Conservation (phyloP, 2,329 filamentous ascomycete species). For the Aspergillus pseudoglaucus region DNA sequence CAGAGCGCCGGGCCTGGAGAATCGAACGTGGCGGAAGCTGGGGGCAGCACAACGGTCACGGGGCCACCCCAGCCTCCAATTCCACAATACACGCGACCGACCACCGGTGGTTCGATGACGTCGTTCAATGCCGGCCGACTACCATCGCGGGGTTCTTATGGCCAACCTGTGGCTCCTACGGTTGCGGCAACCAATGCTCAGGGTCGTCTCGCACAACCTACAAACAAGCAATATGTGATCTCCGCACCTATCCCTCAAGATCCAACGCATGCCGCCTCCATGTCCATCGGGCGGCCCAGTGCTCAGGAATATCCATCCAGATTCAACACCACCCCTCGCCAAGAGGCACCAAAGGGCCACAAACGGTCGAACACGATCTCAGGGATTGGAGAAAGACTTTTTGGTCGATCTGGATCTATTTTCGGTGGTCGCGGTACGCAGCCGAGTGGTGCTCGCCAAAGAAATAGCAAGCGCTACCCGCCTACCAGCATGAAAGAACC, state of each 20-base stretch:
- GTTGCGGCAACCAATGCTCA: conserved; percentile 84
- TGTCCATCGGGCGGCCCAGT: conserved; percentile 56
- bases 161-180: conserved; percentile 78
- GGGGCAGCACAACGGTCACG: conserved; percentile 16
- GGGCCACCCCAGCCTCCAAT: conserved; percentile 37
- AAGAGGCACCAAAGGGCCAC: conserved; percentile 47
- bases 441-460: conserved; percentile 35
- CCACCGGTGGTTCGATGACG: conserved; percentile 74
- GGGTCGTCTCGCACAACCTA: conserved; percentile 80
- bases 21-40: conserved; percentile 10
- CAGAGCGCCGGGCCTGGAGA: conserved; percentile 5
- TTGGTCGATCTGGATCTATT: conserved; percentile 75
- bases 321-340: conserved; percentile 51
- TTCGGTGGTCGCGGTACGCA: conserved; percentile 55
- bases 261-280: conserved; percentile 42
- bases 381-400: conserved; percentile 74
- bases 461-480: conserved; percentile 65
- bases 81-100: conserved; percentile 55
- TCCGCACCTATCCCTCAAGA: conserved; percentile 59
- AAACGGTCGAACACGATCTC: conserved; percentile 70
- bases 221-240: conserved; percentile 64
- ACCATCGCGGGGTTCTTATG: conserved; percentile 73
- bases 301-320: conserved; percentile 52
- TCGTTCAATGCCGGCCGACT: conserved; percentile 56
- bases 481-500: conserved; percentile 83